phyloP scores from a whole-genome alignment of 2,329 filamentous ascomycete species.

The Penicillium sp. region DNA sequence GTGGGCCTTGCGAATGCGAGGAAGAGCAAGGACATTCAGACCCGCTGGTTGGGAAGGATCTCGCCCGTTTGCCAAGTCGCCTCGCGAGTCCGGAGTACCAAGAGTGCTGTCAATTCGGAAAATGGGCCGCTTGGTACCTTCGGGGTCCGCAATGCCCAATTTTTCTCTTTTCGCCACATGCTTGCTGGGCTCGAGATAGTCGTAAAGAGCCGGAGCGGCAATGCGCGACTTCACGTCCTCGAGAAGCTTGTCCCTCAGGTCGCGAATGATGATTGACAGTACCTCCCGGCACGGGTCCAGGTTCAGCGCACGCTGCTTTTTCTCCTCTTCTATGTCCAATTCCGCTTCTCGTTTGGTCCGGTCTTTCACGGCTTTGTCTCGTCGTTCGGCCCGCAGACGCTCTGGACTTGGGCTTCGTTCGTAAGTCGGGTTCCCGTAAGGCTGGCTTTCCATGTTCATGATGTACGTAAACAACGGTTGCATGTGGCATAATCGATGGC shows the following conservation, averaged over 20 bases:
- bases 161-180: conserved; percentile 78
- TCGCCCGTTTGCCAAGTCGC: conserved; percentile 44
- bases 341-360: conserved; percentile 72
- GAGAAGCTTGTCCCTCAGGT: conserved; percentile 83
- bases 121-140: conserved; percentile 59
- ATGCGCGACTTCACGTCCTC: conserved; percentile 87
- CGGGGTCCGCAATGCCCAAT: conserved; percentile 73
- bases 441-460: conserved; percentile 86
- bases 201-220: conserved; percentile 75
- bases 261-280: conserved; percentile 72
- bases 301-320: conserved; percentile 80
- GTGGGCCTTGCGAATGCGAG: conserved; percentile 71
- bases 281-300: conserved; percentile 90
- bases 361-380: conserved; percentile 66
- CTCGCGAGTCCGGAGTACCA: conserved; percentile 62
- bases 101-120: conserved; percentile 64
- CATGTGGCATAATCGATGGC: conserved; percentile 76
- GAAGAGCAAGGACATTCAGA: conserved; percentile 66
- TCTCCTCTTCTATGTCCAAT: conserved; percentile 85
- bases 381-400: conserved; percentile 48
- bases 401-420: conserved; percentile 52
- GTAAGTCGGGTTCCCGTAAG: conserved; percentile 66
- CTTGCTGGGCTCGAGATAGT: conserved; percentile 79
- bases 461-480: conserved; percentile 87
- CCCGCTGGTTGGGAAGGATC: conserved; percentile 36